These are phyloP conservation scores for Paxillus ammoniavirescens DNA, from an alignment of 768 basidiomycete species.

Conservation along the genomic window DNA sequence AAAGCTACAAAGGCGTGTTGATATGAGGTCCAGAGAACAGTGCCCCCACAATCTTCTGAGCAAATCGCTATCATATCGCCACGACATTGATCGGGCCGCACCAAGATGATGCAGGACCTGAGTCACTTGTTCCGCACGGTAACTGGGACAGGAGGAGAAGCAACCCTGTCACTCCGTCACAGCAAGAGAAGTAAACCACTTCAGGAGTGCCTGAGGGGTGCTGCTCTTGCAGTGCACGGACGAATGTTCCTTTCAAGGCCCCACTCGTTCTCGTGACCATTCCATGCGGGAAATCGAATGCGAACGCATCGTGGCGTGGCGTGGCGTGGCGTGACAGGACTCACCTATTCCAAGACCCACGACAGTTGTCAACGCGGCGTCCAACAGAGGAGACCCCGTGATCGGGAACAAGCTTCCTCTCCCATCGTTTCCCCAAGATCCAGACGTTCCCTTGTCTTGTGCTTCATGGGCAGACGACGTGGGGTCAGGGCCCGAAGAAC, in stretches of 20 bases:
- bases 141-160: constrained; percentile 25
- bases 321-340: no score
- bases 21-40: not conserved
- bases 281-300: constrained; percentile 9
- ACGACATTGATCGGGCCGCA: constrained; percentile 5
- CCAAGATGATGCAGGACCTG: constrained; percentile 7
- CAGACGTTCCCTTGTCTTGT: constrained; percentile 1
- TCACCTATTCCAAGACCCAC: constrained; percentile 61
- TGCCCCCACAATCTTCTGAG: constrained; percentile 1
- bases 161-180: constrained; percentile 14
- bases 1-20: not conserved
- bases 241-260: constrained; percentile 12
- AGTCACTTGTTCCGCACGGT: not conserved
- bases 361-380: constrained; percentile 58
- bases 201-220: constrained; percentile 4
- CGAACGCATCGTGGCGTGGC: constrained; percentile 4
- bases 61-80: constrained; percentile 10
- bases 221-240: constrained; percentile 11
- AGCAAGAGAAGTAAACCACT: constrained; percentile 6
- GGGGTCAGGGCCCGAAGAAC: not conserved
- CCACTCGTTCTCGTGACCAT: constrained; percentile 12
- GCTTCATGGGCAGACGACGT: constrained; percentile 12
- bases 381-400: constrained; percentile 29
- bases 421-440: not conserved
- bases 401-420: constrained; percentile 31